Conservation (phyloP, 2,329 filamentous ascomycete genomes). For the Zalaria obscura region DNA sequence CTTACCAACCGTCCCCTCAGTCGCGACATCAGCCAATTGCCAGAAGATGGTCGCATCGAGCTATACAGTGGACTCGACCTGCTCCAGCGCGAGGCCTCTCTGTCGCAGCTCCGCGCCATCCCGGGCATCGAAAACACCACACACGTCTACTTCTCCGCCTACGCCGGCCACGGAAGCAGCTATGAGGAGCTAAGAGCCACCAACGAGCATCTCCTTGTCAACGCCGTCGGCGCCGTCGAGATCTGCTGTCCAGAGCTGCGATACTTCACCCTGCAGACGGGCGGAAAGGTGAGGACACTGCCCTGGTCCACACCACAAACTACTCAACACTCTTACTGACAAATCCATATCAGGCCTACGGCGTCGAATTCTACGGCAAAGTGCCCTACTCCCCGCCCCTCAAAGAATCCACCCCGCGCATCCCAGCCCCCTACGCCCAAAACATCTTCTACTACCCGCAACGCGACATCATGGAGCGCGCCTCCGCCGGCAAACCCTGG, state of each 20-base stretch:
- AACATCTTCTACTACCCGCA: conserved; percentile 24
- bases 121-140: conserved; percentile 24
- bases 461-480: conserved; percentile 19
- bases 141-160: conserved; percentile 26
- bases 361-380: conserved; percentile 26
- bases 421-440: conserved; percentile 15
- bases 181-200: conserved; percentile 7
- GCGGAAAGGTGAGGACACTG: conserved; percentile 13
- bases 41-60: conserved; percentile 25
- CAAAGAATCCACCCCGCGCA: conserved; percentile 17
- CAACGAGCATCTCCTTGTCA: conserved; percentile 7
- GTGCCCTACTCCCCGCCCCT: conserved; percentile 22
- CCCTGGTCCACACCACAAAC: background rate
- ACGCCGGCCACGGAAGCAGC: conserved; percentile 7
- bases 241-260: conserved; percentile 19
- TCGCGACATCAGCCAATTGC: conserved; percentile 20
- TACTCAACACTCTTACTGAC: background rate
- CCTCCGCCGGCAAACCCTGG: conserved; percentile 18
- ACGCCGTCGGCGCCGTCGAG: conserved; percentile 9
- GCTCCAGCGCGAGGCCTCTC: conserved; percentile 16
- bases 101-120: conserved; percentile 11
- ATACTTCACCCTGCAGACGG: conserved; percentile 23
- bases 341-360: conserved; percentile 17
- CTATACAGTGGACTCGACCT: conserved; percentile 30
- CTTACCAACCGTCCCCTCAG: conserved; percentile 31